Conservation (phyloP, 2,329 filamentous ascomycete species). For the Colletotrichum cereale region DNA sequence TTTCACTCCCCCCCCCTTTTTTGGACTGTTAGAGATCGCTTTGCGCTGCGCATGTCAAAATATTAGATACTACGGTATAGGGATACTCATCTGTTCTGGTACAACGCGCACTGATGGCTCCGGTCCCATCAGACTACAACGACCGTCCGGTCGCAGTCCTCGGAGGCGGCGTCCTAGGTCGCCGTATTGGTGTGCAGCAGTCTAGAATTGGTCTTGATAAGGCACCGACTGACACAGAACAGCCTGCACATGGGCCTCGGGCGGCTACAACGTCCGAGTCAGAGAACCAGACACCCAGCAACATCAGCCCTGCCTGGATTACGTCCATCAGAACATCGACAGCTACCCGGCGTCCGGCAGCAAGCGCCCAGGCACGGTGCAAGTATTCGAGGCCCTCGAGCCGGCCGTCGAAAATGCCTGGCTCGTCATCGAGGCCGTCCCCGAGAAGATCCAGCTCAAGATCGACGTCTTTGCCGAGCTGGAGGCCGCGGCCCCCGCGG, state of each 20-base stretch:
- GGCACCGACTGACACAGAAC: background rate
- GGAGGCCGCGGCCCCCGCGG: conserved; percentile 54
- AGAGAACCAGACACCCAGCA: conserved; percentile 56
- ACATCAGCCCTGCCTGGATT: conserved; percentile 52
- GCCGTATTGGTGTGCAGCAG: conserved; percentile 48
- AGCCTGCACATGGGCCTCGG: conserved; percentile 54
- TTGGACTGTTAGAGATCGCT: no score
- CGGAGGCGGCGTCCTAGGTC: conserved; percentile 58
- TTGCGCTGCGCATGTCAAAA: background rate
- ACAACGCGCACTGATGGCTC: conserved; percentile 36
- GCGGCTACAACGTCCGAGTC: conserved; percentile 57
- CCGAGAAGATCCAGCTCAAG: conserved; percentile 63
- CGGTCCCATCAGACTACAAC: conserved; percentile 42
- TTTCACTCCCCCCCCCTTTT: background rate
- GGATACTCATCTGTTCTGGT: background rate
- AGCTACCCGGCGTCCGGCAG: conserved; percentile 44
- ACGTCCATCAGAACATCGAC: conserved; percentile 53
- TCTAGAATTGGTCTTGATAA: no score
- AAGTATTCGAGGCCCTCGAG: conserved; percentile 53
- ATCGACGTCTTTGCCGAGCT: conserved; percentile 61
- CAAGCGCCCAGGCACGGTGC: conserved; percentile 44
- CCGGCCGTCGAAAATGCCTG: conserved; percentile 59
- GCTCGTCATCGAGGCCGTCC: conserved; percentile 67
- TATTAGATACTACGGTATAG: background rate
- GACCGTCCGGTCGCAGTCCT: conserved; percentile 53